Conservation (phyloP, 2,329 filamentous ascomycete genomes). For the Catunica adiposa region DNA sequence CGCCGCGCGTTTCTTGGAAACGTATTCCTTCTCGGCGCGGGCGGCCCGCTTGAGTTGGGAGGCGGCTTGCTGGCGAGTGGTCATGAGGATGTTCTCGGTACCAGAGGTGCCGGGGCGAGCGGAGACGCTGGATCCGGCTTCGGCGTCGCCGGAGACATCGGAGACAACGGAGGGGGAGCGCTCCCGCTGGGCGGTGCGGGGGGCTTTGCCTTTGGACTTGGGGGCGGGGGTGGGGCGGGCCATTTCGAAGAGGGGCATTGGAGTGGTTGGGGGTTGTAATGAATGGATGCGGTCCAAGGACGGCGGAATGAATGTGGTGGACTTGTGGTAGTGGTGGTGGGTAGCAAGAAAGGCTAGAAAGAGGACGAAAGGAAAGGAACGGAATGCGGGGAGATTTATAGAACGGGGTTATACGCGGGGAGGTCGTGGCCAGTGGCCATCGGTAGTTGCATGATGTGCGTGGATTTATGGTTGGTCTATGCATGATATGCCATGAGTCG, state of each 20-base stretch:
- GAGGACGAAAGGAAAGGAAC: not conserved
- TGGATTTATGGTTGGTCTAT: not conserved
- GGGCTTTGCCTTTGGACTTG: conserved; percentile 3
- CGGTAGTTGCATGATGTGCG: not conserved
- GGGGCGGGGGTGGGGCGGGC: conserved; percentile 3
- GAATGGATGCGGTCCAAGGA: not conserved
- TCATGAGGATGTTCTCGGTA: conserved; percentile 27
- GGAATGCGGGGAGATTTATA: not conserved
- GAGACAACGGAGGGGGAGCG: not conserved
- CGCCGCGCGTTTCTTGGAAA: conserved; percentile 25
- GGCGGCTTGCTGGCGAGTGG: conserved; percentile 24
- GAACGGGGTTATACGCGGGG: not conserved
- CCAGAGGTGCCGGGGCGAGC: conserved; percentile 26
- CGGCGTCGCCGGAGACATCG: not conserved
- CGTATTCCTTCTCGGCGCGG: conserved; percentile 27
- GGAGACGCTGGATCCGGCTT: not conserved
- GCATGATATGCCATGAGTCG: not conserved
- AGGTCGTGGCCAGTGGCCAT: not conserved
- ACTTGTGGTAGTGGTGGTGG: not conserved
- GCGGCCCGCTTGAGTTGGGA: conserved; percentile 24
- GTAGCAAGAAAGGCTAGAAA: not conserved
- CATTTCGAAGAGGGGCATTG: conserved; percentile 11
- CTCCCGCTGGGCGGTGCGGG: not conserved
- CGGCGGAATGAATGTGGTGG: not conserved
- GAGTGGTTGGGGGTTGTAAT: not conserved